Evolutionary conservation across 2,329 filamentous ascomycete genomes (phyloP), one percentile per base, ranked within the genome.

Genomic region (Neoscytalidium dimidiatum): DNA sequence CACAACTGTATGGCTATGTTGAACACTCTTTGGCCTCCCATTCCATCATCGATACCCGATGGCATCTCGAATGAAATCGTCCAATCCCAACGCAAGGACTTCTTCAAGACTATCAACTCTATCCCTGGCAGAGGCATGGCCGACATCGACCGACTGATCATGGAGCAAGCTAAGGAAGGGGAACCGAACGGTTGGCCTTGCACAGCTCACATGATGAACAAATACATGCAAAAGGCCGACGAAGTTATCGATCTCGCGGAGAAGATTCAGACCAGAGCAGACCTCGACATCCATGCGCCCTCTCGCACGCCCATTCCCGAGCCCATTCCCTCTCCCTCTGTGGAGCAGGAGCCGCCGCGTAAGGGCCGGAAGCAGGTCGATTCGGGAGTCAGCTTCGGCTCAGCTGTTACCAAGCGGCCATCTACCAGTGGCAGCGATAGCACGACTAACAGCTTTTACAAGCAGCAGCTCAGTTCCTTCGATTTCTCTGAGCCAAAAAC

Each of bases 1-100:
- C 81, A 84, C 70, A 89, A 89, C 72, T 88, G 87, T 71, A 81
- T 89, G 68, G 88, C 86, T 62, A 87, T 90, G 83, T 83, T 90
- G 58, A 90, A 90, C 76, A 90, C 87, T 9, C 79, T 90, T 31
- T 86, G 89, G 68, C 88, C 88, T 7, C 86, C 88, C 2, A 79
- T 84, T 46, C 79, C 80, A 48, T 74, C 76, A 13, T 38, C 53
- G n/a, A 29, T 60, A 19, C 74, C 76, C 17, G 79, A 79, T 19
- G 69, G 65, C 21, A 81, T 84, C 60, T 85, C 82, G 8, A 74
- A 78, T 3, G 74, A 81, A 28, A 80, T 84, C 6, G 78, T 90
- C 63, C 81, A 82, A 65, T 77, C 79, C 13, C 86, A 90, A 70
- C 84, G 88, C n/a, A 81, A 85, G 33, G 81, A 79, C 6, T 89